phyloP scores from a whole-genome alignment of 192 early-diverging fungal genomes.

The Lobulomyces angularis region DNA sequence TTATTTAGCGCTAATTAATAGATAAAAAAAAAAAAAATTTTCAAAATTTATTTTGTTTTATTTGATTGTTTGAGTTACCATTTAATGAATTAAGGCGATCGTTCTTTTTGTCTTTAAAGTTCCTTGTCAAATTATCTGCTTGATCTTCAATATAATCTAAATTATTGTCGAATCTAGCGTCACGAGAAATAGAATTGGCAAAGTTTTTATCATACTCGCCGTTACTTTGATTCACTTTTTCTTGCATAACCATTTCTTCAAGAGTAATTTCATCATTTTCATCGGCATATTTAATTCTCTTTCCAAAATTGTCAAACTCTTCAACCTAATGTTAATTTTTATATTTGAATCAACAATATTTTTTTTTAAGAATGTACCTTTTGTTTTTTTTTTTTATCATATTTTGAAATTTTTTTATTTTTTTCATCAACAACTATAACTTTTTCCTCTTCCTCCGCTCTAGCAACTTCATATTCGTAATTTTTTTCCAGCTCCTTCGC shows the following conservation, averaged over 20 bases:
- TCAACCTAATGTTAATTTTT: conserved; percentile 28
- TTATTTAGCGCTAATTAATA: neutral
- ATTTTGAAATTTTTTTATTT: neutral
- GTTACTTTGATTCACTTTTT: conserved; percentile 36
- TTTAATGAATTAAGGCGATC: too few relatives aligned
- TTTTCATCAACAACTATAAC: neutral
- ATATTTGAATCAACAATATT: conserved; percentile 1
- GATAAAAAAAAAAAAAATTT: neutral
- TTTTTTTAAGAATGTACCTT: conserved; percentile 12
- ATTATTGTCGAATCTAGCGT: conserved; percentile 58
- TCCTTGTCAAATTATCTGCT: conserved; percentile 57
- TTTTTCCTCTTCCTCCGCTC: conserved; percentile 17
- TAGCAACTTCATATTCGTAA: conserved; percentile 47
- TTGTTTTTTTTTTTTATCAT: conserved; percentile 27
- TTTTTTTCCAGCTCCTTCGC: conserved; percentile 53
- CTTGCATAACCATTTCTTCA: conserved; percentile 56
- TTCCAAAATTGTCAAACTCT: conserved; percentile 49
- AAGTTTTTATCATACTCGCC: conserved; percentile 58
- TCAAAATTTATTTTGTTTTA: conserved; percentile 5
- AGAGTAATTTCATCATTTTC: conserved; percentile 43
- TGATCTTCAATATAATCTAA: conserved; percentile 90
- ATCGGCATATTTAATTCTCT: conserved; percentile 45
- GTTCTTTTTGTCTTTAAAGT: conserved; percentile 1
- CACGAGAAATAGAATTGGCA: conserved; percentile 54
- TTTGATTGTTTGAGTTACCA: conserved; percentile 23